Evolutionary conservation across 148 eudicot species (phyloP).

Genomic region (Diospyros lotus): DNA sequence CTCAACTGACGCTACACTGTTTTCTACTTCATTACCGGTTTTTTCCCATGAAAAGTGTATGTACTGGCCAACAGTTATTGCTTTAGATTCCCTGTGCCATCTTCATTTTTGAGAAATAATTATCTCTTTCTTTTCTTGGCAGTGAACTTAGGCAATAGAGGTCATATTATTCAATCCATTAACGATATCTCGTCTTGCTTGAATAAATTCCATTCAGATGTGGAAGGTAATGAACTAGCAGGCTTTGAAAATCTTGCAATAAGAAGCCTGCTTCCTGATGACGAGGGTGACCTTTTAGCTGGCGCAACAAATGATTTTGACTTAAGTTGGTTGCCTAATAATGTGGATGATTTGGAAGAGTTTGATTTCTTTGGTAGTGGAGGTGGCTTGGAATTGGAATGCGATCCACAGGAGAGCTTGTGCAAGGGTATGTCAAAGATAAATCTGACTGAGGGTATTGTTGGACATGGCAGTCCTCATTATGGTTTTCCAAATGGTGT

Average conservation of each 20-base stretch:
- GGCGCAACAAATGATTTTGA: constrained; percentile 64
- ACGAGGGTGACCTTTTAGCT: constrained; percentile 86
- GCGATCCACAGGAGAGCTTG: constrained; percentile 49
- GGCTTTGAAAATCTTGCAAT: constrained; percentile 35
- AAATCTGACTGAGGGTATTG: constrained; percentile 54
- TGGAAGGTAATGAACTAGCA: constrained; percentile 41
- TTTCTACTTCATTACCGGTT: constrained; percentile 85
- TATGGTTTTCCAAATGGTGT: constrained; percentile 44
- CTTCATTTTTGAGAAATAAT: background rate
- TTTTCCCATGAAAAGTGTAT: constrained; percentile 70
- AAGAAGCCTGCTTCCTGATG: constrained; percentile 72
- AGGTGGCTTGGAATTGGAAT: constrained; percentile 87
- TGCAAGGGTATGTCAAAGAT: constrained; percentile 43
- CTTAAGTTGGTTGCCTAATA: constrained; percentile 31
- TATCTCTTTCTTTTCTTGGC: constrained; percentile 20
- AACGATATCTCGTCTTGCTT: constrained; percentile 42
- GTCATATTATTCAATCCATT: constrained; percentile 35
- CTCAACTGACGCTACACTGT: constrained; percentile 55
- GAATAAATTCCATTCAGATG: constrained; percentile 33
- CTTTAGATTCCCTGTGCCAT: background rate
- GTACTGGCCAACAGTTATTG: constrained; percentile 8
- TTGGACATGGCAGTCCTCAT: constrained; percentile 47
- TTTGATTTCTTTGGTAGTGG: constrained; percentile 76
- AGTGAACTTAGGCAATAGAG: constrained; percentile 44
- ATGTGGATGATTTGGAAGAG: constrained; percentile 66